Percentiles rank a stretch among this genome's conserved stretches.
These are phyloP conservation scores for Coemansia sp. DNA, from an alignment of 192 early-diverging fungal species.

Conservation along the genomic window DNA sequence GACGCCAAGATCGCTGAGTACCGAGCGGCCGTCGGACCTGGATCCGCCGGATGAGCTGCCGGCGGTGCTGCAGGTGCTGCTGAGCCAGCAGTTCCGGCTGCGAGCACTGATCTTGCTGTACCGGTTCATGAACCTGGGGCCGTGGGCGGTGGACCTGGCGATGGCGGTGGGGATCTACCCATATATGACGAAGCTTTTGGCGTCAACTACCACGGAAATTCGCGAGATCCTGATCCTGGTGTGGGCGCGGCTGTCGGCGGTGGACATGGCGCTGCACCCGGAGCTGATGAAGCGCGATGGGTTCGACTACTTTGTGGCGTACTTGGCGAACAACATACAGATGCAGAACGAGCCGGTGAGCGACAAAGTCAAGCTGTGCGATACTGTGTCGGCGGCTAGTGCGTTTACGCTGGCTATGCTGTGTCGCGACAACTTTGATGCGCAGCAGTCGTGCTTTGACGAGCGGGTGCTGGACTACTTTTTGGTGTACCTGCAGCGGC, in stretches of 20 bases:
- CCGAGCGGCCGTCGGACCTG: slow-evolving; percentile 40
- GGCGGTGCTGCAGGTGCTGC: slow-evolving; percentile 92
- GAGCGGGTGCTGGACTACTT: slow-evolving; percentile 53
- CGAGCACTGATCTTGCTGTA: slow-evolving; percentile 90
- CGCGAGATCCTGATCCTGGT: slow-evolving; percentile 95
- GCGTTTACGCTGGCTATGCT: slow-evolving; percentile 92
- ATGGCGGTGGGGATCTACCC: slow-evolving; percentile 95
- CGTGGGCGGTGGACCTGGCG: slow-evolving; percentile 92
- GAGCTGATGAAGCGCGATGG: slow-evolving; percentile 91
- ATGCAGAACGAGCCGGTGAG: slow-evolving; percentile 49
- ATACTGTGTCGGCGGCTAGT: slow-evolving; percentile 58
- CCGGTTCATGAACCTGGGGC: slow-evolving; percentile 87
- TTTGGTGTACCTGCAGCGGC: slow-evolving; percentile 50
- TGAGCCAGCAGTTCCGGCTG: slow-evolving; percentile 92
- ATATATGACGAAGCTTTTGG: slow-evolving; percentile 93
- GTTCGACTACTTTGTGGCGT: slow-evolving; percentile 89
- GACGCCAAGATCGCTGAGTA: slow-evolving; percentile 49
- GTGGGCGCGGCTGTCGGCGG: slow-evolving; percentile 94
- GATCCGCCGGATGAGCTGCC: slow-evolving; percentile 88
- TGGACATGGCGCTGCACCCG: slow-evolving; percentile 84
- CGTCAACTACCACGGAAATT: slow-evolving; percentile 87
- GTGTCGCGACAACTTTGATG: slow-evolving; percentile 78
- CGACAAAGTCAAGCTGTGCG: slow-evolving; percentile 50
- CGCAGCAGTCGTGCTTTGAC: slow-evolving; percentile 80
- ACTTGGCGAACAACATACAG: slow-evolving; percentile 72